Base-by-base conservation (phyloP, 257 asterid genomes). In the Fraxinus excelsior region DNA sequence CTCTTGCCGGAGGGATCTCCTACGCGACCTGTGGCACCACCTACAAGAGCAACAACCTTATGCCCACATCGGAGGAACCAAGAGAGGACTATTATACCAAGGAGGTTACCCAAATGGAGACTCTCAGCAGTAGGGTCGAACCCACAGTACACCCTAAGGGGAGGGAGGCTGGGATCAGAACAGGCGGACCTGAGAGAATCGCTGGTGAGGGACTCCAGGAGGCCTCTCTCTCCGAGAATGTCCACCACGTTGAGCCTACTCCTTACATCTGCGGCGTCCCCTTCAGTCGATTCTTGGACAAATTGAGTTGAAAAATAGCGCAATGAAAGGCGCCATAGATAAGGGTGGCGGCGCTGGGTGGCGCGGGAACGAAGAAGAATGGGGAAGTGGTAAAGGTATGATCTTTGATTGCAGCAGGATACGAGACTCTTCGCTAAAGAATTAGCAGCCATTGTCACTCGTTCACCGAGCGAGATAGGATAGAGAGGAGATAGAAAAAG, bases 51-150 rank as follows among this genome's bases (percentile, higher is more conserved):
- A 62, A 94, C 94, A 14, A 77, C 92, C 3, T 66, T 70, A 84
- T 94, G 97, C 74, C 97, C 97, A 56, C 92, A 91, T 73, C 94
- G 97, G 60, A 91, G 85, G 90, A 92, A 94, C 99, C 97, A 94
- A 38, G 99, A 90, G 58, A 94, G 92, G 13, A 94, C 96, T 72
- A 94, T 86, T 62, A 94, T 74, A 49, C 90, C 97, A 69, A 94
- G 84, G 21, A 94, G 97, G 80, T 94, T 94, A 1, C 99, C 99
- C 0, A 94, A 89, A 80, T 94, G 97, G 82, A 94, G 97, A 76
- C 91, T 87, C 62, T 92, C 96, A 7, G 97, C 97, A 64, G 99
- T 94, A 31, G 99, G 99, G 88, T 94, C 99, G 76, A 94, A 94
- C 38, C 99, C 99, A 34, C 99, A 94, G 84, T 94, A 92, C 72